Percentiles rank a stretch among this genome's conserved stretches.
Evolutionary conservation across 495 filamentous ascomycete species (phyloP).

Genomic region (Apiosordaria backusii): DNA sequence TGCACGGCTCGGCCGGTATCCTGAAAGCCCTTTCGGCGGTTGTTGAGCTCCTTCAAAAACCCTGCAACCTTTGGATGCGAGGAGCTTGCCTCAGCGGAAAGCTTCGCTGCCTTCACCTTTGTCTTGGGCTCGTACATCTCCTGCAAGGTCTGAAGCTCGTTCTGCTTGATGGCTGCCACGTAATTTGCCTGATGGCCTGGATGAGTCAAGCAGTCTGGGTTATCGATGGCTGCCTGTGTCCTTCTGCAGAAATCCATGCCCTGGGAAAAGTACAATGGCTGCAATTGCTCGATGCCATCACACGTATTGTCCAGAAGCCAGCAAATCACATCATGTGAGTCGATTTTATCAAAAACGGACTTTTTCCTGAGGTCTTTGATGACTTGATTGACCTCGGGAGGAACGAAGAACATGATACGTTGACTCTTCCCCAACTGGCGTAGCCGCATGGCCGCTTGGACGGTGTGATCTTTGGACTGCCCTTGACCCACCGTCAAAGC

Average conservation of each 20-base stretch:
- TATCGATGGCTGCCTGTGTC: conserved; percentile 29
- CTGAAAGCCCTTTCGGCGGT: conserved; percentile 29
- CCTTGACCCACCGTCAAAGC: conserved; percentile 48
- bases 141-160: conserved; percentile 37
- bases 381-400: conserved; percentile 46
- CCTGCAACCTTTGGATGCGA: conserved; percentile 22
- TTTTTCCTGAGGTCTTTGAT: conserved; percentile 39
- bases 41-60: conserved; percentile 34
- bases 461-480: conserved; percentile 47
- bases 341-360: conserved; percentile 21
- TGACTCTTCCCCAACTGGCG: conserved; percentile 38
- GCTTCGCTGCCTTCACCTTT: conserved; percentile 7
- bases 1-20: conserved; percentile 36
- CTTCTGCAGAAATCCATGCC: conserved; percentile 54
- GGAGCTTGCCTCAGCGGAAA: conserved; percentile 4
- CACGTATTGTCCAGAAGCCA: conserved; percentile 65
- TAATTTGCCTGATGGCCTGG: conserved; percentile 16
- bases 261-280: conserved; percentile 55
- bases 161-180: conserved; percentile 28
- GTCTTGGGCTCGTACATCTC: conserved; percentile 34
- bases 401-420: conserved; percentile 37
- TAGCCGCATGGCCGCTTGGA: conserved; percentile 52
- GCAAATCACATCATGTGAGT: conserved; percentile 51
- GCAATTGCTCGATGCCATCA: conserved; percentile 49
- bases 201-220: conserved; percentile 21